Conservation (phyloP, 2,329 filamentous ascomycete genomes). For the Penicillium sp. region DNA sequence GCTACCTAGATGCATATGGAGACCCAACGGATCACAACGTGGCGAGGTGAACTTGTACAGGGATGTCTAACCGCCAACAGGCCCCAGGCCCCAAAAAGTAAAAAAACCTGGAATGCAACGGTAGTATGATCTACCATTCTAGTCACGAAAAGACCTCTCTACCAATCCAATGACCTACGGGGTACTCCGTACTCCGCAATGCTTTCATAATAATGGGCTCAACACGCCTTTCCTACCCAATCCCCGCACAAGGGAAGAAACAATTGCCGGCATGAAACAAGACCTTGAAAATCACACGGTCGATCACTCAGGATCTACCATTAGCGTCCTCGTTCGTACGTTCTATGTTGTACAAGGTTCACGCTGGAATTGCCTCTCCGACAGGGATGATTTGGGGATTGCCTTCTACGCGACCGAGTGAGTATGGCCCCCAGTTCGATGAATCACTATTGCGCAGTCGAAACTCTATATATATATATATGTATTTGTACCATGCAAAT, state of each 20-base stretch:
- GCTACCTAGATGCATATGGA: neutral
- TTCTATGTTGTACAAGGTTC: neutral
- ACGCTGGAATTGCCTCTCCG: neutral
- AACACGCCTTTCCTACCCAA: neutral
- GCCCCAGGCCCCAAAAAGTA: neutral
- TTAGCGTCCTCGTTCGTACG: conserved; percentile 7
- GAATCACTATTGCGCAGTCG: neutral
- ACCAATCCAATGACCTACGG: neutral
- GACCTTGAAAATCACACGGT: conserved; percentile 2
- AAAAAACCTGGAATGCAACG: conserved; percentile 15
- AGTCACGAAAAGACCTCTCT: neutral
- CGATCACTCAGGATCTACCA: conserved; percentile 20
- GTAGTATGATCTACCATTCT: conserved; percentile 20
- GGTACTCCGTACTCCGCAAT: neutral
- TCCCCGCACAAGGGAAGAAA: conserved; percentile 9
- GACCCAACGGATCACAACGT: neutral
- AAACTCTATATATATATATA: neutral
- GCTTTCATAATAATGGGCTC: neutral
- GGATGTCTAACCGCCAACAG: neutral
- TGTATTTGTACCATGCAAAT: neutral
- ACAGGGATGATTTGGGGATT: neutral
- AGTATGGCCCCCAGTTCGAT: neutral
- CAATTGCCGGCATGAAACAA: conserved; percentile 12
- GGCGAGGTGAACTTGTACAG: neutral
- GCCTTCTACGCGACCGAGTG: neutral